Evolutionary conservation across 345 rosid genomes (phyloP).

Genomic region (Ceriops zippeliana): DNA sequence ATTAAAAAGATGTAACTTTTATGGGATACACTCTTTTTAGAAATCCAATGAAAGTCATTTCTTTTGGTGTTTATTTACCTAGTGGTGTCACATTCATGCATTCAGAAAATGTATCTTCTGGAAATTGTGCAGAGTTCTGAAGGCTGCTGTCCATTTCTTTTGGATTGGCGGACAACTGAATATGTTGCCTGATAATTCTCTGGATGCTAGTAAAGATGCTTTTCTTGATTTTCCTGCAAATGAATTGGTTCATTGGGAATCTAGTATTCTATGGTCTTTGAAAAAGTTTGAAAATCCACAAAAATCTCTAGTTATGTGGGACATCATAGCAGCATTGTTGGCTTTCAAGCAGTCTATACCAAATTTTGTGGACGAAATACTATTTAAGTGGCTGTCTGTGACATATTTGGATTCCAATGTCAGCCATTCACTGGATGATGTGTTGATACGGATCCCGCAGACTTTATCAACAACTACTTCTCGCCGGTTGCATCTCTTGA

Average conservation of each 20-base stretch:
- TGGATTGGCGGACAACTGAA: constrained; percentile 88
- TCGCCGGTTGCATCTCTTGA: constrained; percentile 72
- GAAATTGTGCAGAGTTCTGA: constrained; percentile 58
- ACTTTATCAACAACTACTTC: constrained; percentile 47
- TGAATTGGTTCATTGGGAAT: constrained; percentile 62
- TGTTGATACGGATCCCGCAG: constrained; percentile 38
- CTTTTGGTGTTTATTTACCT: not conserved
- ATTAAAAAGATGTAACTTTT: not conserved
- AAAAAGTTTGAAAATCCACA: constrained; percentile 42
- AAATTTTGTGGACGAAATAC: constrained; percentile 46
- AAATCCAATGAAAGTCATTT: not conserved
- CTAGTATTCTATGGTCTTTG: constrained; percentile 65
- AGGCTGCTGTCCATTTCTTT: constrained; percentile 79
- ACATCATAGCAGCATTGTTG: constrained; percentile 60
- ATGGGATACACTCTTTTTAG: not conserved
- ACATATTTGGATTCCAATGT: constrained; percentile 39
- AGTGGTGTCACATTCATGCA: not conserved
- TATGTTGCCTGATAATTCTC: constrained; percentile 26
- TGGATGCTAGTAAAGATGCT: constrained; percentile 31
- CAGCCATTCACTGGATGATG: constrained; percentile 38
- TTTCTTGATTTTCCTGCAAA: constrained; percentile 43
- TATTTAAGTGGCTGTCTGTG: constrained; percentile 64
- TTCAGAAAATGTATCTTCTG: not conserved
- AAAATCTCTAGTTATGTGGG: constrained; percentile 80
- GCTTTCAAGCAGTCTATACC: constrained; percentile 65